These are phyloP conservation scores for Rhinocladiella mackenziei DNA, from an alignment of 2,329 filamentous ascomycete genomes.

Conservation along the genomic window DNA sequence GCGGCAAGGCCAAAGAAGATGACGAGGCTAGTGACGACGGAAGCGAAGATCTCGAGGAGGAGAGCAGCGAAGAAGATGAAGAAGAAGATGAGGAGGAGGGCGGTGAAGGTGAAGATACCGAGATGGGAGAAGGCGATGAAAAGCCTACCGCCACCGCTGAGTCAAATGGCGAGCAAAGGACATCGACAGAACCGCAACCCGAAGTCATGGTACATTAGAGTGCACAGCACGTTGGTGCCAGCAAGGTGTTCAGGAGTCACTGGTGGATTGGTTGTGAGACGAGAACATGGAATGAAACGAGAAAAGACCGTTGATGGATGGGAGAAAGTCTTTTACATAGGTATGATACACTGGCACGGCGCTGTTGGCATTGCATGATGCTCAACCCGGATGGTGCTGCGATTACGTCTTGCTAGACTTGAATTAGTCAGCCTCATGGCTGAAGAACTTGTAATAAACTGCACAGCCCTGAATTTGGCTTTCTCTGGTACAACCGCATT, in stretches of 20 bases:
- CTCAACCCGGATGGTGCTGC: too few relatives aligned
- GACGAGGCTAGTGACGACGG: constrained; percentile 68
- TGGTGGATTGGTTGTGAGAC: neutral
- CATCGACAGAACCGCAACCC: constrained; percentile 33
- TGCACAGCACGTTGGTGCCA: constrained; percentile 1
- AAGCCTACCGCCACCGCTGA: constrained; percentile 14
- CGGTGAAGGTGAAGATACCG: constrained; percentile 50
- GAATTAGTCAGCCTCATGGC: too few relatives aligned
- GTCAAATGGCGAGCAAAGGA: constrained; percentile 30
- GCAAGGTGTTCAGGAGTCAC: constrained; percentile 11
- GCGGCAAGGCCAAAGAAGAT: constrained; percentile 52
- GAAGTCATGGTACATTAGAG: constrained; percentile 47
- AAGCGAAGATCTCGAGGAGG: constrained; percentile 73
- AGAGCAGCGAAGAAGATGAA: constrained; percentile 68
- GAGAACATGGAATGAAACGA: constrained; percentile 6
- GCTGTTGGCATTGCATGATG: neutral
- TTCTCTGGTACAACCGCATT: too few relatives aligned
- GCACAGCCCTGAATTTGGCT: too few relatives aligned
- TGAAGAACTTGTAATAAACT: too few relatives aligned
- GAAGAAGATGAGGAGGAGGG: constrained; percentile 65
- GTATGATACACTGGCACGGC: too few relatives aligned
- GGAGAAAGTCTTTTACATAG: neutral
- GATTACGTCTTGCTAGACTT: too few relatives aligned
- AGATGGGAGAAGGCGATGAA: constrained; percentile 44
- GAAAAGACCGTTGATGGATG: constrained; percentile 5